These are phyloP conservation scores for Globisporangium orthogonon DNA, from an alignment of 352 stramenopile genomes.

Conservation along the genomic window DNA sequence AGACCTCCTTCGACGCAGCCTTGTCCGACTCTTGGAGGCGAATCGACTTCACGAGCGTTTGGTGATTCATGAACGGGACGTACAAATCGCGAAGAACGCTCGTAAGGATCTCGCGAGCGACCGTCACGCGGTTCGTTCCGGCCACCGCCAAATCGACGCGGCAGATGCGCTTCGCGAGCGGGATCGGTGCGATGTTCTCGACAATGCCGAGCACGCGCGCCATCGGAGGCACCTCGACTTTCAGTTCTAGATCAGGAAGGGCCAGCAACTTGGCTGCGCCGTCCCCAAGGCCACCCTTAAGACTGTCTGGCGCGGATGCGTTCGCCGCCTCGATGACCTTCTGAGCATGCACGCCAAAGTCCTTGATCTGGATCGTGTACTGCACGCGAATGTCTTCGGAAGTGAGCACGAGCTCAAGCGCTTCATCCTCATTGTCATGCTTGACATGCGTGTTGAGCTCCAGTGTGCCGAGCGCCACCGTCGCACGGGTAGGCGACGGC, in stretches of 20 bases:
- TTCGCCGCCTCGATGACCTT: conserved; percentile 16
- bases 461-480: conserved; percentile 23
- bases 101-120: conserved; percentile 37
- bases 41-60: conserved; percentile 43
- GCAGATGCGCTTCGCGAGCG: conserved; percentile 30
- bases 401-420: conserved; percentile 39
- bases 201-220: conserved; percentile 47
- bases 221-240: conserved; percentile 49
- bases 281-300: conserved; percentile 17
- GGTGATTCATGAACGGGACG: conserved; percentile 50
- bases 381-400: conserved; percentile 47
- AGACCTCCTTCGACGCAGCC: conserved; percentile 27
- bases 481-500: conserved; percentile 29
- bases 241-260: conserved; percentile 34
- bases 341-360: conserved; percentile 34
- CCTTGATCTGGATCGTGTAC: conserved; percentile 38
- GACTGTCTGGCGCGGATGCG: conserved; percentile 9
- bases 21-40: conserved; percentile 38
- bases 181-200: conserved; percentile 44
- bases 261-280: conserved; percentile 22
- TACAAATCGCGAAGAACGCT: conserved; percentile 45
- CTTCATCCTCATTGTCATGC: conserved; percentile 36
- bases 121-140: conserved; percentile 30
- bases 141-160: conserved; percentile 34
- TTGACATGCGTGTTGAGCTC: conserved; percentile 39